Conservation (phyloP, 108 stramenopile genomes). For the Aurantiochytrium sp. region DNA sequence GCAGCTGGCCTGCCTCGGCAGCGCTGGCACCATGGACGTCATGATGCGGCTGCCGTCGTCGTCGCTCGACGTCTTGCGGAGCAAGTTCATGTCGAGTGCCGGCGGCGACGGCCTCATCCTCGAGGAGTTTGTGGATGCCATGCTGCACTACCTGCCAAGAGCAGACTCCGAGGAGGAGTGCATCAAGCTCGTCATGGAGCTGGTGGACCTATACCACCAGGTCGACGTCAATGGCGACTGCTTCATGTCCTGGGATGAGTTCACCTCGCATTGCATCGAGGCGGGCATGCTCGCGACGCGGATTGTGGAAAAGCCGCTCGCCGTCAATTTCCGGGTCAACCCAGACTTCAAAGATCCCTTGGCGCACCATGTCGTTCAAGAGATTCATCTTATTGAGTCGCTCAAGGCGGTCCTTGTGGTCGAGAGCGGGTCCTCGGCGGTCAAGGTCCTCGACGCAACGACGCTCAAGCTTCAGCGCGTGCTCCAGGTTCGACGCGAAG, state of each 20-base stretch:
- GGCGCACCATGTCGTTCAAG: background rate
- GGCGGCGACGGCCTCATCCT: background rate
- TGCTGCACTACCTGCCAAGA: background rate
- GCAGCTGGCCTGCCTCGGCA: too few species aligned
- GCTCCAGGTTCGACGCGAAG: background rate
- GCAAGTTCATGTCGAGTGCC: background rate
- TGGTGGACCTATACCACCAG: slow-evolving; percentile 47
- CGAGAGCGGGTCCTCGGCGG: background rate
- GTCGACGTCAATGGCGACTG: slow-evolving; percentile 48
- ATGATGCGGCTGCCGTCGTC: slow-evolving; percentile 12
- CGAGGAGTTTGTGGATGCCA: background rate
- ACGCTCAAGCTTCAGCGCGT: slow-evolving; percentile 4
- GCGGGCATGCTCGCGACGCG: slow-evolving; percentile 18
- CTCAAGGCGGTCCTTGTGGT: background rate
- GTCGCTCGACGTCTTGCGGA: slow-evolving; percentile 19
- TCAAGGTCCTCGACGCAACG: background rate
- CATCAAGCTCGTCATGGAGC: slow-evolving; percentile 28
- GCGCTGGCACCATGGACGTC: background rate
- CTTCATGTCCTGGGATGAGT: slow-evolving; percentile 48
- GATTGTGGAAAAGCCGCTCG: background rate
- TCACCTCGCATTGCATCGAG: slow-evolving; percentile 35
- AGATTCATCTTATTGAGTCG: background rate
- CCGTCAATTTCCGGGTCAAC: background rate
- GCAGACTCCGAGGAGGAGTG: background rate
- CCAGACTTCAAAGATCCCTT: background rate